Evolutionary conservation across 345 rosid species (phyloP).

Genomic region (Acer negundo): DNA sequence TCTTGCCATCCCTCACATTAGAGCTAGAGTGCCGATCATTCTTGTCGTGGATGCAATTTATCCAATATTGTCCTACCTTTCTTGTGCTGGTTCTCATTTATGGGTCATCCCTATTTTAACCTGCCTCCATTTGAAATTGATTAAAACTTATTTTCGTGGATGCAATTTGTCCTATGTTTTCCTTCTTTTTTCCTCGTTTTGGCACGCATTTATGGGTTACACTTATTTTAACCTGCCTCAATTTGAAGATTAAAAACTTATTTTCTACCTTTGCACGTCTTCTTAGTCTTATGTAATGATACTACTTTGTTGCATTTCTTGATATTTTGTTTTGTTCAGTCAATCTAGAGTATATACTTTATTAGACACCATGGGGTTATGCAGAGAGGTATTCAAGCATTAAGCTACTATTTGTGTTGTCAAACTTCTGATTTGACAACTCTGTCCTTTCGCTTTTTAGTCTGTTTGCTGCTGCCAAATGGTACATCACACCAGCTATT

Average conservation of each 20-base stretch:
- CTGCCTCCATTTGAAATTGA: neutral
- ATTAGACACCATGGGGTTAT: neutral
- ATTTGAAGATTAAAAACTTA: conserved; percentile 4
- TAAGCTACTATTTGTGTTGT: neutral
- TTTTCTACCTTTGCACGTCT: neutral
- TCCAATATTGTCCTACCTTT: neutral
- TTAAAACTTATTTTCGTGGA: neutral
- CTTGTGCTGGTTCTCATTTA: neutral
- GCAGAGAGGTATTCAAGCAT: neutral
- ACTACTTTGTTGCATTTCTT: neutral
- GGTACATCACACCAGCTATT: neutral
- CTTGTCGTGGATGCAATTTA: neutral
- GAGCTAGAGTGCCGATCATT: neutral
- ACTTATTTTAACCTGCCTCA: neutral
- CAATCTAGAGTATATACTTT: neutral
- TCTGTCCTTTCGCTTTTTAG: neutral
- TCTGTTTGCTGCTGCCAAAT: neutral
- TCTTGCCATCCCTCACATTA: neutral
- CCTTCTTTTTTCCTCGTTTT: neutral
- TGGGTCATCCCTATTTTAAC: neutral
- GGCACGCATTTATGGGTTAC: neutral
- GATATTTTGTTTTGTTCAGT: neutral
- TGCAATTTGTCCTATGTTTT: neutral
- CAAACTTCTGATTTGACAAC: neutral
- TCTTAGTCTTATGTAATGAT: neutral